Base-by-base conservation (phyloP, 2,329 filamentous ascomycete genomes). In the Exophiala oligosperma region DNA sequence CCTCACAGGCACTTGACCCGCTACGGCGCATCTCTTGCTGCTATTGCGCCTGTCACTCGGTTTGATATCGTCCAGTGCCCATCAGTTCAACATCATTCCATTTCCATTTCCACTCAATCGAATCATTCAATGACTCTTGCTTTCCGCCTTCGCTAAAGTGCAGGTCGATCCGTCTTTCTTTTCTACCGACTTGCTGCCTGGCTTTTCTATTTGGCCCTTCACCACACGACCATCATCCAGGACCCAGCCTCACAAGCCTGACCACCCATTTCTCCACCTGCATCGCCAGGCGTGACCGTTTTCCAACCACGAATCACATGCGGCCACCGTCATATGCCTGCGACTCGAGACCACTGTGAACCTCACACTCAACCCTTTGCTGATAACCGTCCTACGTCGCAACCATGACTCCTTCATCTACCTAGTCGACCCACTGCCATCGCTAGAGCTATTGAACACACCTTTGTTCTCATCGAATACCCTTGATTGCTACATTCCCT, bases 271-370 rank as follows among this genome's bases (percentile, higher is more conserved):
- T 46, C 43, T 51, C 49, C 21, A 51, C 32, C 32, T 38, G 17
- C 32, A 38, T 35, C 29, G 29, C 29, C 29, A 35, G 29, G 29
- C 9, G 29, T 35, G 29, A 35, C 29, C 29, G 9, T 43, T 38
- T 29, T 23, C 52, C 44, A 53, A 56, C 37, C 54, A 11, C 53
- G 49, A 61, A 60, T 60, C 61, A 63, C 61, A 63, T 63, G 61
- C 52, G 49, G 55, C 44, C 57, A 26, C 52, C 63, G 64, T 66
- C 64, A 66, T 64, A 66, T 64, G 64, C 64, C 58, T 56, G 41
- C 59, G 54, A 59, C 55, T 59, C 52, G 49, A 60, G 52, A 57
- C 54, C 54, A 56, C 43, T 50, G 24, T 46, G 47, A 56, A 55
- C 59, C 57, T 54, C 56, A 63, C 49, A 50, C 60, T 50, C 52